Percentiles rank a stretch among this genome's conserved stretches.
Conservation (phyloP, 2,329 filamentous ascomycete species). For the Xylaria sp. region DNA sequence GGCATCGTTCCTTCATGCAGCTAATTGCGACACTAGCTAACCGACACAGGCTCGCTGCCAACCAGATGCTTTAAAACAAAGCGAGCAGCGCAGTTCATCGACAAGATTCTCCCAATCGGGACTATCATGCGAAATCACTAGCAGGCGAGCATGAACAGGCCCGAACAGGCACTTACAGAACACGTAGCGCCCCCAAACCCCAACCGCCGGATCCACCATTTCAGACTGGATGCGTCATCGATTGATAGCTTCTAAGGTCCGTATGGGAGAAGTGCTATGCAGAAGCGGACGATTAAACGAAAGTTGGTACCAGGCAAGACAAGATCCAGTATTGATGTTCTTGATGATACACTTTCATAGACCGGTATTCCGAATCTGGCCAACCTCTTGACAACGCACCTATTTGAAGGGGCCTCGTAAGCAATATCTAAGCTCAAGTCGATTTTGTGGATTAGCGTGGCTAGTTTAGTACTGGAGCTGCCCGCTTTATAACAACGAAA, state of each 20-base stretch:
- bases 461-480: not conserved
- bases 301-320: not conserved
- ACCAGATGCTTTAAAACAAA: constrained; percentile 15
- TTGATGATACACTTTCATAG: constrained; percentile 5
- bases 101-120: constrained; percentile 22
- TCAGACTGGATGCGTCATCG: constrained; percentile 27
- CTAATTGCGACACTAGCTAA: constrained; percentile 23
- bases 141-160: constrained; percentile 21
- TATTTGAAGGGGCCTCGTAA: not conserved
- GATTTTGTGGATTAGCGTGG: constrained; percentile 10
- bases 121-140: constrained; percentile 22
- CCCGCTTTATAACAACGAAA: not conserved
- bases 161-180: too few species aligned
- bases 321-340: not conserved
- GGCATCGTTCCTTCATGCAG: constrained; percentile 36
- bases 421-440: not conserved
- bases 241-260: not conserved
- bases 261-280: not conserved
- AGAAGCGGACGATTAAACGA: not conserved
- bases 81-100: constrained; percentile 14
- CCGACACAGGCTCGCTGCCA: constrained; percentile 16
- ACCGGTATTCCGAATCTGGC: not conserved
- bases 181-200: constrained; percentile 9
- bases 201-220: constrained; percentile 25
- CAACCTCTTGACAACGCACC: not conserved